Evolutionary conservation across 257 asterid genomes (phyloP).

Genomic region (Capsicum chinense): DNA sequence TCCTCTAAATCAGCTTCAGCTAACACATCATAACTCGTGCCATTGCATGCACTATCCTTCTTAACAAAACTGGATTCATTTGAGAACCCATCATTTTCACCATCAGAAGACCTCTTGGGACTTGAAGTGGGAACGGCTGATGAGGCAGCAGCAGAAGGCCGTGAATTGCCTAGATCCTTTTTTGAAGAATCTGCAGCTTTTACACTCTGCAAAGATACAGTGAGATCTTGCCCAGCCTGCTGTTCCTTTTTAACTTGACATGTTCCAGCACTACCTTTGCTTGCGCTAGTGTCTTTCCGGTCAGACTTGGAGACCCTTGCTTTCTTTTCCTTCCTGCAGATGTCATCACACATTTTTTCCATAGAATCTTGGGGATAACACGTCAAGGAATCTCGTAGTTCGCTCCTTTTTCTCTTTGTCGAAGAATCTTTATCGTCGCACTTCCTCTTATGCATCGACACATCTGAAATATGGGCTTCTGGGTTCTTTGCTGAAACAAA

Average conservation of each 20-base stretch:
- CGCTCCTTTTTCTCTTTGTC: conserved; percentile 68
- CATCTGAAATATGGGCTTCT: conserved; percentile 52
- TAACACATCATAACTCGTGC: conserved; percentile 37
- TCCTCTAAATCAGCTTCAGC: conserved; percentile 37
- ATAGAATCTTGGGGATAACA: conserved; percentile 51
- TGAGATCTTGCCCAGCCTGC: conserved; percentile 43
- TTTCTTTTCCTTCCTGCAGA: conserved; percentile 70
- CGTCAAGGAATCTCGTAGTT: conserved; percentile 31
- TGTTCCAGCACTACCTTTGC: conserved; percentile 48
- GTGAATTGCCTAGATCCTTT: conserved; percentile 61
- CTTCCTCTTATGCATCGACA: conserved; percentile 46
- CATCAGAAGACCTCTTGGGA: conserved; percentile 54
- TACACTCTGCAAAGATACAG: conserved; percentile 36
- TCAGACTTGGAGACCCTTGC: conserved; percentile 68
- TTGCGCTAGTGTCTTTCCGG: conserved; percentile 57
- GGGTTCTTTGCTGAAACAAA: conserved; percentile 41
- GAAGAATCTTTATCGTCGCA: conserved; percentile 48
- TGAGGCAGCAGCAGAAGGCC: conserved; percentile 73
- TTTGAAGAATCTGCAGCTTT: conserved; percentile 54
- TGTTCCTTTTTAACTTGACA: conserved; percentile 50
- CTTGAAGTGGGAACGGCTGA: conserved; percentile 54
- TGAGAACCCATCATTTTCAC: conserved; percentile 48
- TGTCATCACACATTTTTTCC: conserved; percentile 57
- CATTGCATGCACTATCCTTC: conserved; percentile 46
- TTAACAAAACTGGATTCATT: conserved; percentile 40